Base-by-base conservation (phyloP, 306 rosid species). In the Trichosanthes truncata region DNA sequence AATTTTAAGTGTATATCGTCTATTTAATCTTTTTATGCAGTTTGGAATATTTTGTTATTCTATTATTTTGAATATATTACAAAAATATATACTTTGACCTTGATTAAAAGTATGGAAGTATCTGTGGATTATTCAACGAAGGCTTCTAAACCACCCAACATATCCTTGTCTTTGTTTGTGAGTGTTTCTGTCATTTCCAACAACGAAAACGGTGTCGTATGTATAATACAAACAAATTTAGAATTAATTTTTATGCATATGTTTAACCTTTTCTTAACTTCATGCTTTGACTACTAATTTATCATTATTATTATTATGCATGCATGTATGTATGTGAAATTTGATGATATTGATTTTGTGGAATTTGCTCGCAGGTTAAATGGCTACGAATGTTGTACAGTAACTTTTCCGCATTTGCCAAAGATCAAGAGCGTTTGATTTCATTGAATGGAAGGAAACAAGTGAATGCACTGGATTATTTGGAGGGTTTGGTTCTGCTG, bases 401-500 rank as follows among this genome's bases (percentile, higher is more conserved):
- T 5, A 74, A 92, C 53, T 95, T 95, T 73, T 41, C 86, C 25
- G 61, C 81, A 5, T 88, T 95, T 79, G 71, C 90, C 2, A 56
- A 56, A 36, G 98, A 95, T 71, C 98, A 92, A 90, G 91, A 95
- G 56, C 81, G 1, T 51, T 83, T 95, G 76, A 91, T 91, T 75
- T 85, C 90, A 53, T 9, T 40, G 5, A 77, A 82, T 38, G 85
- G 83, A 72, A 83, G 65, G 53, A 74, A 75, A 20, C 82, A 83
- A 25, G 77, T 48, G 3, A 81, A 73, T 31, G 89, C 84, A 17
- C 83, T 94, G 51, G 82, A 94, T 82, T 94, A 92, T 77, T 80
- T 94, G 86, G 98, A 92, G 87, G 98, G 98, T 56, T 82, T 87
- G 46, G 85, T 94, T 77, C 86, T 94, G 68, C 80, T 90, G 86